These are phyloP conservation scores for Spirogloea muscicola DNA, from an alignment of 139 green algal species.

Conservation along the genomic window DNA sequence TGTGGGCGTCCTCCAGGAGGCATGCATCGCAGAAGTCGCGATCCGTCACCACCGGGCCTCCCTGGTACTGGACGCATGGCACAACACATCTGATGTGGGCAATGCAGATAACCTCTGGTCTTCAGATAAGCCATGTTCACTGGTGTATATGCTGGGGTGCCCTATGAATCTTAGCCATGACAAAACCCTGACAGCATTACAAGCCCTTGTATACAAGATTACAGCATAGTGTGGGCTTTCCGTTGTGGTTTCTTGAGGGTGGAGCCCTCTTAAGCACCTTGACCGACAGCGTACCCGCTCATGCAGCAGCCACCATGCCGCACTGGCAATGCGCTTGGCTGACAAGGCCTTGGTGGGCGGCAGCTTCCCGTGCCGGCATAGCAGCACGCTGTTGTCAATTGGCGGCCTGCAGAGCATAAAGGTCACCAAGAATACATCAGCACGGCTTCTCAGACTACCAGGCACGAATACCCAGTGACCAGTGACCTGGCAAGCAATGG, in stretches of 20 bases:
- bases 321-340: constrained; percentile 17
- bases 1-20: constrained; percentile 6
- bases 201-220: background rate
- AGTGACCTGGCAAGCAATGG: too few relatives aligned
- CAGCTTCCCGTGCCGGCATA: constrained; percentile 15
- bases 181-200: background rate
- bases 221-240: too few relatives aligned
- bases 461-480: too few relatives aligned
- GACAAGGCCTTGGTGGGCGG: constrained; percentile 1
- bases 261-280: too few relatives aligned
- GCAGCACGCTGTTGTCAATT: constrained; percentile 33
- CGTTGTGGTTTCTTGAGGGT: too few relatives aligned
- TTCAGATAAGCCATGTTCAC: constrained; percentile 3
- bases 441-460: too few relatives aligned
- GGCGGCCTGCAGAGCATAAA: background rate
- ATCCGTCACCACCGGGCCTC: constrained; percentile 7
- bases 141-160: background rate
- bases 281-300: constrained; percentile 5
- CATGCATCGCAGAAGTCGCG: constrained; percentile 18
- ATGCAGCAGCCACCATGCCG: constrained; percentile 6
- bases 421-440: background rate
- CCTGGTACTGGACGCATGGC: constrained; percentile 29
- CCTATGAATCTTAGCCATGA: background rate
- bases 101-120: background rate
- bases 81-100: background rate